A percentile compares a stretch with the other conserved stretches of the same genome.
phyloP scores from a whole-genome alignment of 2,329 filamentous ascomycete species.

The Botryotinia globosa region DNA sequence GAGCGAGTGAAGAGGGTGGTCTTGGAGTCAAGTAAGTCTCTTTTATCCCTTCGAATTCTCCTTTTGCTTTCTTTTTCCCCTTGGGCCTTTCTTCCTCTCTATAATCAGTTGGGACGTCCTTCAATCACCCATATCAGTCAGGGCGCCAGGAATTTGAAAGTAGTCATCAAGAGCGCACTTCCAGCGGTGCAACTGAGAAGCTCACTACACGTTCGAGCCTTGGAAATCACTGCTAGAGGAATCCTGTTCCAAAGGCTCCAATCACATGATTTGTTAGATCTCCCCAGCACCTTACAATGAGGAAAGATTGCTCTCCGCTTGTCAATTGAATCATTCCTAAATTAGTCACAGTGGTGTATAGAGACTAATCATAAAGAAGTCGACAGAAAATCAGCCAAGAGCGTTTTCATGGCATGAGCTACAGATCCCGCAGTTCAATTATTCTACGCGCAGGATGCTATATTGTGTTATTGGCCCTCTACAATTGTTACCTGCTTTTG shows the following conservation, averaged over 20 bases:
- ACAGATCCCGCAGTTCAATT: neutral
- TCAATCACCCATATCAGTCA: neutral
- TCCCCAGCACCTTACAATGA: neutral
- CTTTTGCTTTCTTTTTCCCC: neutral
- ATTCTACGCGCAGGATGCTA: neutral
- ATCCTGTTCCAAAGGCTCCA: neutral
- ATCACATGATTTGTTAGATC: neutral
- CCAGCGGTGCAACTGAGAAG: neutral
- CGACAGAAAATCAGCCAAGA: neutral
- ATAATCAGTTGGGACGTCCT: neutral
- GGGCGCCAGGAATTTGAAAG: neutral
- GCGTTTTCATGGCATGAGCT: neutral
- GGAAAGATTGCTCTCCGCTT: neutral
- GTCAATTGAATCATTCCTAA: neutral
- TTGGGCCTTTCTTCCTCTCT: neutral
- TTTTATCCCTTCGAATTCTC: neutral
- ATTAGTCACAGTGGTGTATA: neutral
- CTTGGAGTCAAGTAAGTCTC: slow-evolving; percentile 4
- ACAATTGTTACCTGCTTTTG: neutral
- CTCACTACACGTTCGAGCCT: neutral
- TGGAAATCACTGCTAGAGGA: too few relatives aligned
- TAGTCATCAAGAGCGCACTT: neutral
- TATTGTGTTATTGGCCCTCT: neutral
- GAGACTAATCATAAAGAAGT: slow-evolving; percentile 4
- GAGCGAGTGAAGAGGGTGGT: neutral